These are phyloP conservation scores for Zoysia japonica DNA, from an alignment of 176 grass and related monocot species.

Conservation along the genomic window DNA sequence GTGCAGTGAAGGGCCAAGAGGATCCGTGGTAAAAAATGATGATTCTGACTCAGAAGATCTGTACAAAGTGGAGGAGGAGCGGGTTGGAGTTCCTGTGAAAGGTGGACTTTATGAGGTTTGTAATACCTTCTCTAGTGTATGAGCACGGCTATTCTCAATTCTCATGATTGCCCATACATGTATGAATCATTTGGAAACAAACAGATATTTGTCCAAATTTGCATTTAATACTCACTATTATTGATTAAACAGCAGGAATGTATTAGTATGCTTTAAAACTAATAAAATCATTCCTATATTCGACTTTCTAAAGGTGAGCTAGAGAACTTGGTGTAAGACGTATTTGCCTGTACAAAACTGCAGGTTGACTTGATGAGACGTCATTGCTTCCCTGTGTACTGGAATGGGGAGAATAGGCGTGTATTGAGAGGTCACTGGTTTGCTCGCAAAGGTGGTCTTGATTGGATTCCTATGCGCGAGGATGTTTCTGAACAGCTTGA, in stretches of 20 bases:
- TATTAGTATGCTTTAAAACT: not conserved
- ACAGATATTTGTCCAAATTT: not conserved
- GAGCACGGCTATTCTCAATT: not conserved
- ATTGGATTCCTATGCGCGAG: constrained; percentile 96
- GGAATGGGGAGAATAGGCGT: constrained; percentile 96
- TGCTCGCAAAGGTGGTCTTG: constrained; percentile 80
- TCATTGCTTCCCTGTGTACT: constrained; percentile 98
- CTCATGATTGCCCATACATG: not conserved
- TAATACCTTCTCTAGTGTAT: not conserved
- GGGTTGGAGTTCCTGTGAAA: constrained; percentile 94
- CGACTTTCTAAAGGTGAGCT: not conserved
- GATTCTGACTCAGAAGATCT: constrained; percentile 49
- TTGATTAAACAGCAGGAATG: not conserved
- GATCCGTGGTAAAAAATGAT: constrained; percentile 37
- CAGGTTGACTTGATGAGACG: constrained; percentile 90
- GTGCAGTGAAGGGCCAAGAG: constrained; percentile 83
- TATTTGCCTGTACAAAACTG: constrained; percentile 14
- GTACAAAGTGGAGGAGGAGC: constrained; percentile 83
- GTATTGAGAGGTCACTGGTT: constrained; percentile 95
- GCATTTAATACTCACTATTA: constrained; percentile 7
- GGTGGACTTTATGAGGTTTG: constrained; percentile 96
- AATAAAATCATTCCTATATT: not conserved
- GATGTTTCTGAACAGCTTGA: constrained; percentile 95
- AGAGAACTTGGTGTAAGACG: constrained; percentile 2
- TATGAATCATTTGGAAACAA: constrained; percentile 4